A percentile compares a stretch with the other conserved stretches of the same genome.
phyloP scores from a whole-genome alignment of 345 rosid species.

The Balakata baccata region DNA sequence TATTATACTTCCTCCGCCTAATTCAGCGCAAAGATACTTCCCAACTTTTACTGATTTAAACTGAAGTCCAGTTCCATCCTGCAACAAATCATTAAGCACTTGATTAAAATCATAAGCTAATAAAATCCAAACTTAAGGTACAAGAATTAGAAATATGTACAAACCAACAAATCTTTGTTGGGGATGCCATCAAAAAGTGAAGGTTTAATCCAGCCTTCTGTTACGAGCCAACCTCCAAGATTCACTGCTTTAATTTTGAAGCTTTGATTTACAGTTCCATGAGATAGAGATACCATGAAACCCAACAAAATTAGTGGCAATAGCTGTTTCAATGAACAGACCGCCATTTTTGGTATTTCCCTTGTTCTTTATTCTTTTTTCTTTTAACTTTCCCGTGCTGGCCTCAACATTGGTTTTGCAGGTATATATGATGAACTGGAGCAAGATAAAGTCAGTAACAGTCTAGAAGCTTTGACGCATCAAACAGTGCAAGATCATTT shows the following conservation, averaged over 20 bases:
- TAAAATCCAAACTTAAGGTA: neutral
- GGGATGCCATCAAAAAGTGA: slow-evolving; percentile 61
- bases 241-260: slow-evolving; percentile 46
- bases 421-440: neutral
- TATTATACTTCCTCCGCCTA: slow-evolving; percentile 52
- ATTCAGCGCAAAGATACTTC: slow-evolving; percentile 52
- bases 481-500: too few species aligned
- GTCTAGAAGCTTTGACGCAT: slow-evolving; percentile 11
- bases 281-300: slow-evolving; percentile 14
- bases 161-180: slow-evolving; percentile 62
- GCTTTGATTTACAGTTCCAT: slow-evolving; percentile 23
- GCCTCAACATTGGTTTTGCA: too few species aligned
- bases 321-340: slow-evolving; percentile 7
- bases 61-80: slow-evolving; percentile 63
- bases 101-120: neutral
- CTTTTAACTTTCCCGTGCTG: too few species aligned
- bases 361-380: neutral
- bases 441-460: neutral
- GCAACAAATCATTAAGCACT: neutral
- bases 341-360: neutral
- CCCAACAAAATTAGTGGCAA: slow-evolving; percentile 9
- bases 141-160: neutral
- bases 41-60: slow-evolving; percentile 49
- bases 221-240: slow-evolving; percentile 70
- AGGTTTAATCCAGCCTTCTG: slow-evolving; percentile 72